Base-by-base conservation (phyloP, 305 asterid genomes). In the Fraxinus nigra region DNA sequence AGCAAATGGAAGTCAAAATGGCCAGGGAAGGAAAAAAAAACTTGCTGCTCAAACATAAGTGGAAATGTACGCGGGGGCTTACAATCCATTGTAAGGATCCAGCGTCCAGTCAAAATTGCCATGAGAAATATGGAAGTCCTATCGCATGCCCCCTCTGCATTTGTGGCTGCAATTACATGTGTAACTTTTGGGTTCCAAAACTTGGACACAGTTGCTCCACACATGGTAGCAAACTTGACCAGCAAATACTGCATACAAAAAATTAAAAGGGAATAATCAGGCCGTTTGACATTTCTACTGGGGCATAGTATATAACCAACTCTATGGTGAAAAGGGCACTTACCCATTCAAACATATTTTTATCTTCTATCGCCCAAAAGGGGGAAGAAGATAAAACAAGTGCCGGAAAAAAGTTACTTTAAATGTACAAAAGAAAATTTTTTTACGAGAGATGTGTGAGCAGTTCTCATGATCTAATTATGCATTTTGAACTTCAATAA, bases 1-100 rank as follows among this genome's bases (percentile, higher is more conserved):
- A 51, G 61, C 20, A 16, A 14, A n/a, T 67, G n/a, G 34, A 24
- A 67, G 73, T 11, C 73, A 67, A 67, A 67, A 67, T 26, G 73
- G 6, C 5, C 16, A 22, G 34, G 35, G 16, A 65, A 65, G 34
- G 34, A 38, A 65, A 65, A 65, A 65, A 32, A 9, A 28, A 65
- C 67, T 56, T 18, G 43, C 72, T 83, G 46, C 77, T 61, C 38
- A 20, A 46, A 72, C 26, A 61, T 8, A 11, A 43, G 77, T 43
- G 16, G 78, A 77, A 83, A n/a, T 22, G 76, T 65, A 38, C 48
- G 2, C 2, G 33, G n/a, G 82, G 77, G 78, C 98, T 90, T 89
- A 96, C 99, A 96, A 67, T 90, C 97, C 87, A 91, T 87, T 20
- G 91, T 85, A 46, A 96, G 89, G 83, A 94, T 80, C 98, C 99